Evolutionary conservation across 768 basidiomycete genomes (phyloP).

Genomic region (Clavulina sp.): DNA sequence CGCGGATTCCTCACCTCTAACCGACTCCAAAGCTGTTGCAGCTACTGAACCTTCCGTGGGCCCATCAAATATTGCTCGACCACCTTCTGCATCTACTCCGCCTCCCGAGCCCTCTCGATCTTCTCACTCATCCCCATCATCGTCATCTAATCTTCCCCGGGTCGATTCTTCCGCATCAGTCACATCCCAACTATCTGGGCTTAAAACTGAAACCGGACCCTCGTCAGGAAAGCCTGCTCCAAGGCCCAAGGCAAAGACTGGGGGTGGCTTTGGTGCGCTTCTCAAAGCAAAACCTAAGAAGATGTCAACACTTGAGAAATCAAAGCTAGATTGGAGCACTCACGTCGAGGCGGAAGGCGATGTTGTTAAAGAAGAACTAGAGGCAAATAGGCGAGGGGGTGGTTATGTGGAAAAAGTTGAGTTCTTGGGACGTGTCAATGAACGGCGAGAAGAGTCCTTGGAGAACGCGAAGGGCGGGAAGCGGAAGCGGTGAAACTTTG

Average conservation of each 20-base stretch:
- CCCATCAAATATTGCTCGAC: neutral
- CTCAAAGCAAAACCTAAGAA: slow-evolving; percentile 40
- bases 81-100: slow-evolving; percentile 10
- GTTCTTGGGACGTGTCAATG: slow-evolving; percentile 59
- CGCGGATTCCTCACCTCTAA: neutral
- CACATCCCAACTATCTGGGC: slow-evolving; percentile 4
- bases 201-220: neutral
- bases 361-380: slow-evolving; percentile 50
- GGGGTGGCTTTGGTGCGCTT: slow-evolving; percentile 5
- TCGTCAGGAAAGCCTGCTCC: slow-evolving; percentile 30
- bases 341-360: slow-evolving; percentile 33
- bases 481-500: slow-evolving; percentile 22
- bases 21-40: neutral
- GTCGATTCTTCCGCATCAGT: no score
- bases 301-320: slow-evolving; percentile 70
- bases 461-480: slow-evolving; percentile 41
- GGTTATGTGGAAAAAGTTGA: slow-evolving; percentile 78
- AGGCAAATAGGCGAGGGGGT: slow-evolving; percentile 51
- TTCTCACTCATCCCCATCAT: no score
- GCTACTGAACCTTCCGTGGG: neutral
- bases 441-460: slow-evolving; percentile 45
- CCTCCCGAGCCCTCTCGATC: no score
- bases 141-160: no score
- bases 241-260: slow-evolving; percentile 31
- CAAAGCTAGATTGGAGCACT: slow-evolving; percentile 67